Percentiles rank a stretch among this genome's conserved stretches.
These are phyloP conservation scores for Dioszegia aurantiaca DNA, from an alignment of 768 basidiomycete species.

Conservation along the genomic window DNA sequence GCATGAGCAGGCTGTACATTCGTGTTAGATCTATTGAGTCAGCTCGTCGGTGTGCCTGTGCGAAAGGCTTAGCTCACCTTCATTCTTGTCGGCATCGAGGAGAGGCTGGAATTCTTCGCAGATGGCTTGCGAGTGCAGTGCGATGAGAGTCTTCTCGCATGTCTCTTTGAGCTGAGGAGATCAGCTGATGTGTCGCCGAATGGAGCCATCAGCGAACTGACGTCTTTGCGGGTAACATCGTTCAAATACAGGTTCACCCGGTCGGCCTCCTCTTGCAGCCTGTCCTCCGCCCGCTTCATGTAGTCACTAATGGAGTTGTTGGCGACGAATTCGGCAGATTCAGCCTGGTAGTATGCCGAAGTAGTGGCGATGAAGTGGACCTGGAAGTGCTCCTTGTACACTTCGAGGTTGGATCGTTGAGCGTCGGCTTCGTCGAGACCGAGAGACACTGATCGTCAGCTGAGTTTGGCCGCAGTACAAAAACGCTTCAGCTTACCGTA, in stretches of 20 bases:
- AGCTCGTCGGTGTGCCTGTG: background rate
- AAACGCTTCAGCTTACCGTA: constrained; percentile 57
- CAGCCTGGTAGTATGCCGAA: constrained; percentile 84
- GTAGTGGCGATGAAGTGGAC: constrained; percentile 82
- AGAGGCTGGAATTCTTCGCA: constrained; percentile 84
- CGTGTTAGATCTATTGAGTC: constrained; percentile 68
- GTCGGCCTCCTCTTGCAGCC: constrained; percentile 89
- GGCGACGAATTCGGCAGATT: constrained; percentile 84
- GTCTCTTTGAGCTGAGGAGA: constrained; percentile 52
- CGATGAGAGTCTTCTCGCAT: constrained; percentile 89
- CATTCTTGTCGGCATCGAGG: constrained; percentile 82
- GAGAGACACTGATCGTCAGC: constrained; percentile 62
- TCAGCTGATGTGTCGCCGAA: constrained; percentile 16
- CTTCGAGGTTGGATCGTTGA: constrained; percentile 77
- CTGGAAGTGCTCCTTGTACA: constrained; percentile 90
- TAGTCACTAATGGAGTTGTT: constrained; percentile 90
- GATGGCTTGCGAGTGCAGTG: constrained; percentile 77
- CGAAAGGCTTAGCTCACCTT: constrained; percentile 53
- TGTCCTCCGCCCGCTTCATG: constrained; percentile 87
- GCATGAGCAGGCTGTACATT: constrained; percentile 88
- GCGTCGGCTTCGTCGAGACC: constrained; percentile 89
- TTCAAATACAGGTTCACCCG: constrained; percentile 91
- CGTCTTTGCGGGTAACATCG: constrained; percentile 75
- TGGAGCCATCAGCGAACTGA: constrained; percentile 31
- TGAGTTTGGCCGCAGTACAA: background rate